phyloP scores from a whole-genome alignment of 2,329 filamentous ascomycete species.

The Pyrenophora tritici-repentis region DNA sequence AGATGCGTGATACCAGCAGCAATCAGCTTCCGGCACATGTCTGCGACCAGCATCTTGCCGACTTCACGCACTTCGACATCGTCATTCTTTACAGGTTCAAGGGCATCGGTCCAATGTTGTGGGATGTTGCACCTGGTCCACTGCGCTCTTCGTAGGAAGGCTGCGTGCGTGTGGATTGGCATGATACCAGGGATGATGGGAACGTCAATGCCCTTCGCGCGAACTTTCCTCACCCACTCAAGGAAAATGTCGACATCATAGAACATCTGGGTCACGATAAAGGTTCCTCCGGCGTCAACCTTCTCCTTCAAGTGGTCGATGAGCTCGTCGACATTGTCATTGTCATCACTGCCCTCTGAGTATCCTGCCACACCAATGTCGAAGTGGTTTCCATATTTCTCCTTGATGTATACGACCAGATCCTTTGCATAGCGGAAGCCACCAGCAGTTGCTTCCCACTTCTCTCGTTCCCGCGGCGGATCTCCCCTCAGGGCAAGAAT shows the following conservation, averaged over 20 bases:
- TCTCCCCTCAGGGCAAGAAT: constrained; percentile 93
- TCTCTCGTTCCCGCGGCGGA: constrained; percentile 89
- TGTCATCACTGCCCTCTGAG: constrained; percentile 93
- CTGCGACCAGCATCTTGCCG: constrained; percentile 82
- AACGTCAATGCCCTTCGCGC: constrained; percentile 79
- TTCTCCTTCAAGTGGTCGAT: constrained; percentile 96
- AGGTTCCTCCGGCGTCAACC: constrained; percentile 88
- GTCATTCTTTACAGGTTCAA: constrained; percentile 96
- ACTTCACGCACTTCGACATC: constrained; percentile 90
- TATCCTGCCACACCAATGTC: constrained; percentile 98
- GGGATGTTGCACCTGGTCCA: constrained; percentile 90
- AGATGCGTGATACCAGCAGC: constrained; percentile 82
- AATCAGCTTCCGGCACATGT: constrained; percentile 87
- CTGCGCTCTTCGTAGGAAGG: constrained; percentile 85
- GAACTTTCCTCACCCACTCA: constrained; percentile 84
- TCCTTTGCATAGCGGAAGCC: constrained; percentile 93
- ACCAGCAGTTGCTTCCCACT: constrained; percentile 85
- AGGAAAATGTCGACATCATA: constrained; percentile 97
- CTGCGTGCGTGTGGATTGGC: constrained; percentile 93
- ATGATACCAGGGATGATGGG: constrained; percentile 88
- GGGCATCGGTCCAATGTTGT: constrained; percentile 74
- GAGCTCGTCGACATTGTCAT: constrained; percentile 80
- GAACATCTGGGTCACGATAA: constrained; percentile 99
- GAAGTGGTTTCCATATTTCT: constrained; percentile 84
- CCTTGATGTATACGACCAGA: constrained; percentile 80